Conservation (phyloP, 2,329 filamentous ascomycete species). For the Cercospora zeae-maydis region DNA sequence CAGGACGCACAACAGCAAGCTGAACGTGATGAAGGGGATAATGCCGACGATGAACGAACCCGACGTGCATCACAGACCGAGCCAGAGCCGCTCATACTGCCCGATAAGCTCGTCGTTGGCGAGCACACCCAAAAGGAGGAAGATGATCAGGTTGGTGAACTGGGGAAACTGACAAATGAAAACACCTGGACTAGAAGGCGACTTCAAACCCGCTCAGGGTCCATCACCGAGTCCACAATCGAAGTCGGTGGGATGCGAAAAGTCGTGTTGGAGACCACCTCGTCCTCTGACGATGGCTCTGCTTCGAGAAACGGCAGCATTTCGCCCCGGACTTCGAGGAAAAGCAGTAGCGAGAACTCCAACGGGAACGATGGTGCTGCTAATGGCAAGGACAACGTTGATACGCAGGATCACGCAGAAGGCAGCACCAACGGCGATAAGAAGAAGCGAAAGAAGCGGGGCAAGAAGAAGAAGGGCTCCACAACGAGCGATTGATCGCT, state of each 20-base stretch:
- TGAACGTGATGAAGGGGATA: background rate
- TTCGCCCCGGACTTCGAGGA: constrained; percentile 12
- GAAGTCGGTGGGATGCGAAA: constrained; percentile 72
- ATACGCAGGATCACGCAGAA: constrained; percentile 14
- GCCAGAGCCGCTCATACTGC: constrained; percentile 4
- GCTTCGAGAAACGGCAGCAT: constrained; percentile 5
- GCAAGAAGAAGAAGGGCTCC: constrained; percentile 24
- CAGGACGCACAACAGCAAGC: constrained; percentile 11
- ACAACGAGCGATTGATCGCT: constrained; percentile 11
- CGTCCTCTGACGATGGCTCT: constrained; percentile 13
- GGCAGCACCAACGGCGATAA: constrained; percentile 12
- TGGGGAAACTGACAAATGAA: constrained; percentile 13
- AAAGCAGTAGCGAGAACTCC: background rate
- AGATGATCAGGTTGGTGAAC: constrained; percentile 19
- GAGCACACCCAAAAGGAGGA: constrained; percentile 6
- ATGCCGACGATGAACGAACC: background rate
- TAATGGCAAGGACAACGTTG: background rate
- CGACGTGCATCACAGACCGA: background rate
- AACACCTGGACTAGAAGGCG: constrained; percentile 28
- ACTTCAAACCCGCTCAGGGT: constrained; percentile 61
- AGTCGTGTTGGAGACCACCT: constrained; percentile 66
- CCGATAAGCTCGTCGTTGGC: constrained; percentile 15
- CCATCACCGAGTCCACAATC: constrained; percentile 74
- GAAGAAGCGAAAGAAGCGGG: constrained; percentile 28
- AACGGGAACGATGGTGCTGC: constrained; percentile 13